Conservation (phyloP, 2,329 filamentous ascomycete species). For the Teratosphaeria nubilosa region DNA sequence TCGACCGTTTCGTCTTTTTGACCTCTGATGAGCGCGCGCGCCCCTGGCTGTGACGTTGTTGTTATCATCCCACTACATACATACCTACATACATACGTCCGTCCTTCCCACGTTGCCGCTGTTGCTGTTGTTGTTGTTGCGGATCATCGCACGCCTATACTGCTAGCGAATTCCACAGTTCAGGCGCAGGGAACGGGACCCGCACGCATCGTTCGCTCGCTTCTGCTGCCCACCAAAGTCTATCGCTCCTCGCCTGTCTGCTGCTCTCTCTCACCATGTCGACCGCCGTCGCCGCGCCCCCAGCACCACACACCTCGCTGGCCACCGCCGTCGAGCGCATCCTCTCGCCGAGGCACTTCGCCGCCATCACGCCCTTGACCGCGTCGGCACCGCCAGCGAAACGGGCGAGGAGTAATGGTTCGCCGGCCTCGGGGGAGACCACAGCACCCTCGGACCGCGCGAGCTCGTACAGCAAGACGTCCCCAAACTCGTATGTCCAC, state of each 20-base stretch:
- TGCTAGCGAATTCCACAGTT: not conserved
- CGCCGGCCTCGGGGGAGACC: slow-evolving; percentile 22
- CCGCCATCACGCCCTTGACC: slow-evolving; percentile 29
- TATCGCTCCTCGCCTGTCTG: not conserved
- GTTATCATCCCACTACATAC: not conserved
- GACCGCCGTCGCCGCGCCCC: slow-evolving; percentile 36
- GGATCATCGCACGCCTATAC: not conserved
- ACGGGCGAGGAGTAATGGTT: slow-evolving; percentile 26
- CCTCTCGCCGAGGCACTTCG: slow-evolving; percentile 33
- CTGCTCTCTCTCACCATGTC: slow-evolving; percentile 30
- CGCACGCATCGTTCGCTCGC: not conserved
- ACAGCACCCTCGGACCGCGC: slow-evolving; percentile 17
- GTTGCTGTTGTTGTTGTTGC: not conserved
- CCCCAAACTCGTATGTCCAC: slow-evolving; percentile 34
- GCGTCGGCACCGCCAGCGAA: slow-evolving; percentile 16
- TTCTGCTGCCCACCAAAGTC: not conserved
- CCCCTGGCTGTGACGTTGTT: not conserved
- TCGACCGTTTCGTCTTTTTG: not conserved
- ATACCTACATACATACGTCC: not conserved
- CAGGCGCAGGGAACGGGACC: not conserved
- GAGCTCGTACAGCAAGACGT: slow-evolving; percentile 42
- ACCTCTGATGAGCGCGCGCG: not conserved
- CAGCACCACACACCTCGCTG: slow-evolving; percentile 27
- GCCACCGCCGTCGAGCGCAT: slow-evolving; percentile 25
- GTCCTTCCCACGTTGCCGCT: not conserved